A percentile compares a stretch with the other conserved stretches of the same genome.
Conservation (phyloP, 768 basidiomycete species). For the Hericium alpestre region DNA sequence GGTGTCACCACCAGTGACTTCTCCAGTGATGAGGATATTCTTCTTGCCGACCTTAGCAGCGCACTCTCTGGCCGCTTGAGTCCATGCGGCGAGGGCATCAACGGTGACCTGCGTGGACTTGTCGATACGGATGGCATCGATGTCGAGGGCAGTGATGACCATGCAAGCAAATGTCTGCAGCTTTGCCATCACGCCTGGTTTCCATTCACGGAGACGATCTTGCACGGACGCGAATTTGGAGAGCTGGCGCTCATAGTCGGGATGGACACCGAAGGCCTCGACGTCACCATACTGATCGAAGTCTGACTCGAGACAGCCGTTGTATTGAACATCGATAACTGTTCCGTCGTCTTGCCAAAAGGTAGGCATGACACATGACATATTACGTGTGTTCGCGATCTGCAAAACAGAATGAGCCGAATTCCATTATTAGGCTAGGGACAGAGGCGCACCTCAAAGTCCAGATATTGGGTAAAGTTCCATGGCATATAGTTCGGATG, state of each 20-base stretch:
- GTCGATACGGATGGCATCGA: conserved; percentile 93
- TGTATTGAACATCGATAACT: conserved; percentile 41
- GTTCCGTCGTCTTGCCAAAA: conserved; percentile 77
- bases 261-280: conserved; percentile 95
- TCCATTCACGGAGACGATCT: conserved; percentile 92
- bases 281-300: conserved; percentile 96
- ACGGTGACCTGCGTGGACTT: conserved; percentile 89
- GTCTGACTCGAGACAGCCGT: conserved; percentile 73
- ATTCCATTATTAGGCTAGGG: too few species aligned
- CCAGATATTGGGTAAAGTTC: conserved; percentile 77
- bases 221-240: conserved; percentile 95
- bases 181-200: conserved; percentile 64
- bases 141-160: conserved; percentile 76
- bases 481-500: conserved; percentile 68
- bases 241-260: conserved; percentile 87
- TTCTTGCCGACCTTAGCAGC: conserved; percentile 62
- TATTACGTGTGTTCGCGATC: conserved; percentile 62
- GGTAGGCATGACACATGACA: conserved; percentile 61
- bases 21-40: conserved; percentile 87
- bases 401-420: conserved; percentile 16
- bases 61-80: conserved; percentile 61
- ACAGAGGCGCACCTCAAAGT: conserved; percentile 49
- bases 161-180: conserved; percentile 76
- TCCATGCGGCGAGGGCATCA: conserved; percentile 69
- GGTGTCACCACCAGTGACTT: conserved; percentile 89